Evolutionary conservation across 352 stramenopile genomes (phyloP).

Genomic region (Globisporangium echinulatum): DNA sequence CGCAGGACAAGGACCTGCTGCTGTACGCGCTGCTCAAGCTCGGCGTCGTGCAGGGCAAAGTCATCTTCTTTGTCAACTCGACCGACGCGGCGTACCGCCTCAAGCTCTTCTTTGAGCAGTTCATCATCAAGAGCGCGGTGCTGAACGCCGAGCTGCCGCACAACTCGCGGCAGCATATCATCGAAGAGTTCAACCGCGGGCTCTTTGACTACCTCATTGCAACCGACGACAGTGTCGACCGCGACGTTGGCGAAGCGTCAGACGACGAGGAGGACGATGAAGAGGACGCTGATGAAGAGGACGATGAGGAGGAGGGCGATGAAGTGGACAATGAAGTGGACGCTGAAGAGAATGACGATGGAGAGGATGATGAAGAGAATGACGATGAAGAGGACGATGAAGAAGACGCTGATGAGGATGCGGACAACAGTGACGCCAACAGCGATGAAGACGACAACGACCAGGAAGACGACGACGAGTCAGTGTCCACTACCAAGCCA

Average conservation of each 20-base stretch:
- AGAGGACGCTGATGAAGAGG: conserved; percentile 48
- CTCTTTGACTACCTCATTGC: conserved; percentile 99
- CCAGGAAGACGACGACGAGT: conserved; percentile 19
- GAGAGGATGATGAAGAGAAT: conserved; percentile 37
- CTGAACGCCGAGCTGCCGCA: conserved; percentile 98
- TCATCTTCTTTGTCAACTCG: conserved; percentile 99
- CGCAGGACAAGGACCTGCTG: conserved; percentile 94
- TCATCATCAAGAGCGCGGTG: conserved; percentile 97
- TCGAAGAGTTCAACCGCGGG: conserved; percentile 92
- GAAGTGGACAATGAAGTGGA: conserved; percentile 33
- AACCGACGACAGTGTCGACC: conserved; percentile 96
- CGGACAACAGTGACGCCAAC: conserved; percentile 22
- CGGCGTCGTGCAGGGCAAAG: conserved; percentile 94
- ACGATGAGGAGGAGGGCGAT: conserved; percentile 32
- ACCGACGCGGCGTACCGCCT: conserved; percentile 92
- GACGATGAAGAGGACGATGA: conserved; percentile 35
- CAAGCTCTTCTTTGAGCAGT: conserved; percentile 99
- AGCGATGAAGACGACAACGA: conserved; percentile 30
- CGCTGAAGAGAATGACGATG: conserved; percentile 32
- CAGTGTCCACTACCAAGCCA: conserved; percentile 7
- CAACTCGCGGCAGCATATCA: conserved; percentile 96
- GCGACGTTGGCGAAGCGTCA: conserved; percentile 49
- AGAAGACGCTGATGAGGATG: conserved; percentile 70
- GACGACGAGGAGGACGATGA: conserved; percentile 70
- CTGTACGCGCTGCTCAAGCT: conserved; percentile 98